These are phyloP conservation scores for Collariella sp. DNA, from an alignment of 495 filamentous ascomycete species.

Conservation along the genomic window DNA sequence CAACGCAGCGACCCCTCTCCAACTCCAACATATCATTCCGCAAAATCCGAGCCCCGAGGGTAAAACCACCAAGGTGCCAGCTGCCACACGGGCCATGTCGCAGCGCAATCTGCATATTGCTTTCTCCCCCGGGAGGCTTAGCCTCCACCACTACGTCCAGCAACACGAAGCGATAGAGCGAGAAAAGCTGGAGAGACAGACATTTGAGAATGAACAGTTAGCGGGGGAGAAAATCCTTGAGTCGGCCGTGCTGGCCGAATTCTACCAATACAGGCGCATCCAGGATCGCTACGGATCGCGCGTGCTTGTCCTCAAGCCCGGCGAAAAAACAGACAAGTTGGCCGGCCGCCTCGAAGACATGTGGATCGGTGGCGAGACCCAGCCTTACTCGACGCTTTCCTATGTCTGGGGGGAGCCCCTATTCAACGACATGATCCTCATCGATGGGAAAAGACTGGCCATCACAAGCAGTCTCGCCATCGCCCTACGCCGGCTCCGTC, in stretches of 20 bases:
- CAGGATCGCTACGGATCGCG: not conserved
- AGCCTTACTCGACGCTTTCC: slow-evolving; percentile 1
- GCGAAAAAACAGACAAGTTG: not conserved
- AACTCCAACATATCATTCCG: no score
- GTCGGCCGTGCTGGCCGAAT: slow-evolving; percentile 9
- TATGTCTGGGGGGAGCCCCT: slow-evolving; percentile 9
- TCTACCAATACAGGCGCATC: slow-evolving; percentile 7
- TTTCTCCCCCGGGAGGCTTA: slow-evolving; percentile 4
- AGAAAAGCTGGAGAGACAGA: not conserved
- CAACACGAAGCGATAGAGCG: slow-evolving; percentile 1
- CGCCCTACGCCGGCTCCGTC: slow-evolving; percentile 5
- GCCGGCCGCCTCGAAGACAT: not conserved
- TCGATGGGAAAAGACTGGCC: slow-evolving; percentile 6
- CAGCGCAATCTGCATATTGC: not conserved
- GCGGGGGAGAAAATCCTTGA: slow-evolving; percentile 1
- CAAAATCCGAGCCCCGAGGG: no score
- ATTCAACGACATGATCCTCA: slow-evolving; percentile 3
- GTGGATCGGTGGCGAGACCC: not conserved
- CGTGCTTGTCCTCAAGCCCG: slow-evolving; percentile 5
- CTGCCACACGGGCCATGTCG: not conserved
- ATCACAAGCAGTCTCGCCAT: slow-evolving; percentile 5
- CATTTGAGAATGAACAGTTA: slow-evolving; percentile 2
- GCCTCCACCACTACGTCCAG: not conserved
- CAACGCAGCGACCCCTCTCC: no score
- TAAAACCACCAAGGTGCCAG: no score